phyloP scores from a whole-genome alignment of 2,329 filamentous ascomycete genomes.

The Fusarium austroafricanum region DNA sequence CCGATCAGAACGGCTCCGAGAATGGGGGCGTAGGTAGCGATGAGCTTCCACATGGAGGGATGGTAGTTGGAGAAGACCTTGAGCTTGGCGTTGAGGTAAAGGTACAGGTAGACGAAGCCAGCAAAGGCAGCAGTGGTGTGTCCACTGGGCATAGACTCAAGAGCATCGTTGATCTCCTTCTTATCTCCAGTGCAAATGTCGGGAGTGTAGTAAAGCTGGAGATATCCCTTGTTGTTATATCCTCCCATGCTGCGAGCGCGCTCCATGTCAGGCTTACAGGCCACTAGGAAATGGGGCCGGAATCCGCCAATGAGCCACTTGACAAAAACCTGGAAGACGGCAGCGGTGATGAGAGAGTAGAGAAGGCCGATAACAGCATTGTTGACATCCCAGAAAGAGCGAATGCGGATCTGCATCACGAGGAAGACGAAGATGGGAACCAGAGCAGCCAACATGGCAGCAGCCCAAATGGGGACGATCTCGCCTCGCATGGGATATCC shows the following conservation, averaged over 20 bases:
- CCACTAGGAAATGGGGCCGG: constrained; percentile 77
- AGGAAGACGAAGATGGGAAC: constrained; percentile 75
- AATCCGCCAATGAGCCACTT: constrained; percentile 81
- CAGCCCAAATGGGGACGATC: constrained; percentile 77
- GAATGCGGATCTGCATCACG: constrained; percentile 73
- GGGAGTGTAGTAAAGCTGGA: constrained; percentile 74
- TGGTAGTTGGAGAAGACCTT: constrained; percentile 81
- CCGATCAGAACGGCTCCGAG: constrained; percentile 76
- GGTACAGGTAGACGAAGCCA: constrained; percentile 75
- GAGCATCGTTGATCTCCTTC: constrained; percentile 73
- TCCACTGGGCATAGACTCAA: constrained; percentile 79
- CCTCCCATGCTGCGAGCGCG: constrained; percentile 41
- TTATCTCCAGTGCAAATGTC: constrained; percentile 76
- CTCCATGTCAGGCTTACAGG: constrained; percentile 68
- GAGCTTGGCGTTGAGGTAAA: constrained; percentile 83
- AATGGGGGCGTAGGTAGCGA: constrained; percentile 72
- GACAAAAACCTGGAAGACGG: constrained; percentile 81
- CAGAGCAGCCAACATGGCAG: constrained; percentile 72
- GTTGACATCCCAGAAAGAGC: constrained; percentile 77
- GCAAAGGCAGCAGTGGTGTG: constrained; percentile 80
- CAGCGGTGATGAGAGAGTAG: constrained; percentile 75
- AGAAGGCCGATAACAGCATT: constrained; percentile 77
- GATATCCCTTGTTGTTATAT: constrained; percentile 64
- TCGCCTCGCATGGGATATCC: constrained; percentile 77
- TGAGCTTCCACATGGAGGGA: constrained; percentile 78